These are phyloP conservation scores for Cairneyella variabilis DNA, from an alignment of 495 filamentous ascomycete species.

Conservation along the genomic window DNA sequence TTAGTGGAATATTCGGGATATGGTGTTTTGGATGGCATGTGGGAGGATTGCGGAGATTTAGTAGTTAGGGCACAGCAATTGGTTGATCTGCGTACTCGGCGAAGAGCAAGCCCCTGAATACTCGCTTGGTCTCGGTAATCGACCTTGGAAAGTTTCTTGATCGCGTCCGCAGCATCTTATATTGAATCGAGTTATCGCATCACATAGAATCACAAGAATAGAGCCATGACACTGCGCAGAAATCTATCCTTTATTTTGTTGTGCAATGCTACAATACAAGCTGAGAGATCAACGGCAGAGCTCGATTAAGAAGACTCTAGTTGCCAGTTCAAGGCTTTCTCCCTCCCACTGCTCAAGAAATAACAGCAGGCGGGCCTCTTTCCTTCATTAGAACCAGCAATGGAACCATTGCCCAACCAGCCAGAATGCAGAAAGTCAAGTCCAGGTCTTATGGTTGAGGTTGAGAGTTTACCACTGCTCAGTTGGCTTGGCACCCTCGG, in stretches of 20 bases:
- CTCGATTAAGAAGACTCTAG: constrained; percentile 14
- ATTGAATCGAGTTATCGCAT: no score
- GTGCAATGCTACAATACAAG: background rate
- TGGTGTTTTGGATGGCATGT: no score
- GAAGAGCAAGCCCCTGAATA: no score
- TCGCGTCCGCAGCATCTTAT: no score
- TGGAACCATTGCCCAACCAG: constrained; percentile 28
- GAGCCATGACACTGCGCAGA: no score
- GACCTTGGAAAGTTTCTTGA: no score
- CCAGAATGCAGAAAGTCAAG: constrained; percentile 3
- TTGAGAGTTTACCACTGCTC: constrained; percentile 25
- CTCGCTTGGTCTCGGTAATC: no score
- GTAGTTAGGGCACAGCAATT: no score
- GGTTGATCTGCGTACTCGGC: no score
- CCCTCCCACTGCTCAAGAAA: constrained; percentile 50
- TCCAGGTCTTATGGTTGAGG: constrained; percentile 4
- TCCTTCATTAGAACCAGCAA: constrained; percentile 91
- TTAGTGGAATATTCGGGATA: no score
- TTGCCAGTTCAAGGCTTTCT: constrained; percentile 84
- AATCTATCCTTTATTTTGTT: background rate
- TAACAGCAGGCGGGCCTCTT: constrained; percentile 73
- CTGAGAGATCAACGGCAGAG: constrained; percentile 8
- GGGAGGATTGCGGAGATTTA: no score
- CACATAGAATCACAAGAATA: no score
- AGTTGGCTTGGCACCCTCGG: constrained; percentile 20